Percentiles rank a stretch among this genome's conserved stretches.
Conservation (phyloP, 2,329 filamentous ascomycete genomes). For the Diaporthe caulivora region DNA sequence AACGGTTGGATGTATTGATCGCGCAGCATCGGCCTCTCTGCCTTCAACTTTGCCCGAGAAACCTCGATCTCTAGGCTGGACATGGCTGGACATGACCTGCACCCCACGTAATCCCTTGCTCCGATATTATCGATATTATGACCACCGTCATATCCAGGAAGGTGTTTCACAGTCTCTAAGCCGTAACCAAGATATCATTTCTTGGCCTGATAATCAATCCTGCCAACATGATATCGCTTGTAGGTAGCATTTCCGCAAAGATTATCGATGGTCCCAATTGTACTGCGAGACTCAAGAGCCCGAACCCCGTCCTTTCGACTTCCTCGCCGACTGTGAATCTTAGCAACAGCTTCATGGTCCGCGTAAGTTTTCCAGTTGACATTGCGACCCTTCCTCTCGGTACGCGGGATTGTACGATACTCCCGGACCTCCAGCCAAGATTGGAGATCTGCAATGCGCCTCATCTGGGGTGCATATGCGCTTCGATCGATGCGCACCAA, state of each 20-base stretch:
- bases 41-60: background rate
- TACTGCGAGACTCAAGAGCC: background rate
- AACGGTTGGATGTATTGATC: background rate
- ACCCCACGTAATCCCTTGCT: background rate
- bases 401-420: slow-evolving; percentile 19
- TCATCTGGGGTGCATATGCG: slow-evolving; percentile 38
- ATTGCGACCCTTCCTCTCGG: slow-evolving; percentile 30
- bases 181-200: slow-evolving; percentile 6
- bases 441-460: slow-evolving; percentile 30
- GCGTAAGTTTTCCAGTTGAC: background rate
- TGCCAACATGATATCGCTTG: slow-evolving; percentile 1
- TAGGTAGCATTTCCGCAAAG: background rate
- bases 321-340: background rate
- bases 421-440: slow-evolving; percentile 19
- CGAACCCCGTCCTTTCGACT: background rate
- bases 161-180: background rate
- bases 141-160: background rate
- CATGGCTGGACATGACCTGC: background rate
- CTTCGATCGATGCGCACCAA: slow-evolving; percentile 37
- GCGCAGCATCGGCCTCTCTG: background rate
- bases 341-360: slow-evolving; percentile 2
- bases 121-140: background rate
- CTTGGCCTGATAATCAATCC: background rate
- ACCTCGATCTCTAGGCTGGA: background rate
- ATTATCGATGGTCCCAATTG: background rate